Base-by-base conservation (phyloP, 2,329 filamentous ascomycete species). In the Periconia macrospinosa region DNA sequence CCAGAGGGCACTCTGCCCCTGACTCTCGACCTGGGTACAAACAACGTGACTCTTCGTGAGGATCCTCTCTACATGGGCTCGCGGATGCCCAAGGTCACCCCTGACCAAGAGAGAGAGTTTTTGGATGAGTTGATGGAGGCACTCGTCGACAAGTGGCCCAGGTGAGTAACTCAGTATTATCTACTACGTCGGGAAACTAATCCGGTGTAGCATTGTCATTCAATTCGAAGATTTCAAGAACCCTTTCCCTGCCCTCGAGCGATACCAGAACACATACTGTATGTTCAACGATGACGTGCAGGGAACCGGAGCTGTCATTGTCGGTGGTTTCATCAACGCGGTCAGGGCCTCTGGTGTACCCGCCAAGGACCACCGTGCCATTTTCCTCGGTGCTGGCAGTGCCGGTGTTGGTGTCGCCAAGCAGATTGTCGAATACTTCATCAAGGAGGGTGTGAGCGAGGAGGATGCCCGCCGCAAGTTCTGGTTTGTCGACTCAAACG, bases 261-360 rank as follows among this genome's bases (percentile, higher is more conserved):
- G 91, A 56, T 97, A 97, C 79, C 89, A 91, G 65, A 82, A 92
- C 72, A 84, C 82, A 60, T 93, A 96, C 81, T 92, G 90, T 75
- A 95, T 91, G 83, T 99, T 99, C 85, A 97, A 97, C 76, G 94
- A 97, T 71, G 93, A 99, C 72, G 94, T 99, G 71, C 93, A 97
- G 80, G 93, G 93, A 62, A 97, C 94, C 65, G 94, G 94, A 65
- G 92, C 93, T 59, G 94, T 99, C 68, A 92, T 97, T 57, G 84
- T 97, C 51, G 93, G 85, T 59, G 93, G 93, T 65, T 82, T 89
- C 74, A 85, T 90, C 76, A 85, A 83, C 61, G 83, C 82, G 27
- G 91, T 96, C 55, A 93, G 93, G 78, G 85, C 91, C 56, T 95
- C 92, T 14, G 89, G 88, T 48, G 86, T 96, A 15, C 90, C 91